Base-by-base conservation (phyloP, 176 grass and related monocot species). In the Hordeum marinum region DNA sequence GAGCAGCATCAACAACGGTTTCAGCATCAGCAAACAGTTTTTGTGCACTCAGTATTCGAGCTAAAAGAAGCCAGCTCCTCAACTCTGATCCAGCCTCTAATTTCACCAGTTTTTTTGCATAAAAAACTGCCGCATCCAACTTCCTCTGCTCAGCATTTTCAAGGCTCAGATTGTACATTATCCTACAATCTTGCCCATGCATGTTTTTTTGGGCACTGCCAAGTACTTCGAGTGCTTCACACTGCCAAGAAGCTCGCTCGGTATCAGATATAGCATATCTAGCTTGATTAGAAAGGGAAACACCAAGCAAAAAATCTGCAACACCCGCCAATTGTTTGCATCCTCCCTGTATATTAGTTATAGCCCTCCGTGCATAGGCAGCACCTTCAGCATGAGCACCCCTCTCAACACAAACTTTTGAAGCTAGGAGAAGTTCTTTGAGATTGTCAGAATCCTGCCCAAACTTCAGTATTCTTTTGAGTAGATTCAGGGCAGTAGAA, bases 81-180 rank as follows among this genome's bases (percentile, higher is more conserved):
- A 92, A 57, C 85, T 96, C 89, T 41, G 90, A 96, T 75, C 97
- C 90, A 41, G 81, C 85, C 80, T 99, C 93, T 72, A 99, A 88
- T 89, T 94, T 96, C 71, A 94, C 35, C 72, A 94, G 67, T 36
- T 87, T 87, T 77, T 99, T 99, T 9, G 92, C 90, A 80, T 94
- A 99, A 76, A 81, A 90, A 70, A 88, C 85, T 25, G 97, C 97
- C 58, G 83, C 84, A 67, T 96, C 92, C 89, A 99, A 82, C 80
- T 99, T 99, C 84, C 97, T 96, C 76, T 96, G 94, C 37, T 96
- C 94, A 80, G 97, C 94, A 84, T 88, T 80, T 90, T 96, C 97
- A 85, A 96, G 80, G 70, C 91, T 90, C 59, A 99, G 84, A 92
- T 79, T 89, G 80, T 89, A 89, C 40, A 96, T 35, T 82, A 86